Conservation (phyloP, 495 filamentous ascomycete species). For the Penicillium ochrochloron region DNA sequence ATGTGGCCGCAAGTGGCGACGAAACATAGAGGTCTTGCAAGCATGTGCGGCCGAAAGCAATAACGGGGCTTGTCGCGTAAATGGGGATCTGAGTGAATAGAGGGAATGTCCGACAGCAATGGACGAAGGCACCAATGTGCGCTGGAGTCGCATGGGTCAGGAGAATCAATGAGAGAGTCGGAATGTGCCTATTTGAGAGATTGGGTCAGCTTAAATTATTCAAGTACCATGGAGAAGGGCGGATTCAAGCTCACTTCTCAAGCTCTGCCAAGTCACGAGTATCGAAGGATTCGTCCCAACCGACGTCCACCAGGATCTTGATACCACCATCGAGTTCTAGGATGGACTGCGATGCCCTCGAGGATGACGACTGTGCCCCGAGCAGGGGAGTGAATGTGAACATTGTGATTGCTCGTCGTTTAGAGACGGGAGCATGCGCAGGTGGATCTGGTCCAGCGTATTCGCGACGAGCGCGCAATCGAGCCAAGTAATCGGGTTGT, state of each 20-base stretch:
- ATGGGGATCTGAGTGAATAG: constrained; percentile 92
- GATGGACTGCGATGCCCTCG: constrained; percentile 87
- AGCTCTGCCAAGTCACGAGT: constrained; percentile 77
- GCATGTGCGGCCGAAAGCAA: constrained; percentile 87
- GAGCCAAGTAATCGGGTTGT: neutral
- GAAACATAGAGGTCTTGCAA: constrained; percentile 93
- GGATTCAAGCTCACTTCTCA: constrained; percentile 69
- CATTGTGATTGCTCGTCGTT: constrained; percentile 58
- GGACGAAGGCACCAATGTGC: constrained; percentile 91
- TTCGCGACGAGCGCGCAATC: constrained; percentile 22
- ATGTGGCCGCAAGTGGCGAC: constrained; percentile 81
- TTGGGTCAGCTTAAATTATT: constrained; percentile 16
- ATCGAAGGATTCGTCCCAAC: constrained; percentile 93
- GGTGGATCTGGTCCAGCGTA: constrained; percentile 15
- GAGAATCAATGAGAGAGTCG: constrained; percentile 90
- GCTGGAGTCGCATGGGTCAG: constrained; percentile 90
- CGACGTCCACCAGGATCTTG: constrained; percentile 92
- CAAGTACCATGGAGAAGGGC: constrained; percentile 1
- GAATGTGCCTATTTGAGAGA: constrained; percentile 68
- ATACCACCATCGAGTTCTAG: constrained; percentile 96
- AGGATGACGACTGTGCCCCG: constrained; percentile 80
- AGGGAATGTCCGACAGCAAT: constrained; percentile 96
- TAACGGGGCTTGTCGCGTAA: constrained; percentile 92
- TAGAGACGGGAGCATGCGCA: constrained; percentile 7
- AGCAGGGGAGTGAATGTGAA: constrained; percentile 94